Evolutionary conservation across 2,329 filamentous ascomycete species (phyloP), one percentile per base, ranked within the genome.

Genomic region (Colletotrichum lini): DNA sequence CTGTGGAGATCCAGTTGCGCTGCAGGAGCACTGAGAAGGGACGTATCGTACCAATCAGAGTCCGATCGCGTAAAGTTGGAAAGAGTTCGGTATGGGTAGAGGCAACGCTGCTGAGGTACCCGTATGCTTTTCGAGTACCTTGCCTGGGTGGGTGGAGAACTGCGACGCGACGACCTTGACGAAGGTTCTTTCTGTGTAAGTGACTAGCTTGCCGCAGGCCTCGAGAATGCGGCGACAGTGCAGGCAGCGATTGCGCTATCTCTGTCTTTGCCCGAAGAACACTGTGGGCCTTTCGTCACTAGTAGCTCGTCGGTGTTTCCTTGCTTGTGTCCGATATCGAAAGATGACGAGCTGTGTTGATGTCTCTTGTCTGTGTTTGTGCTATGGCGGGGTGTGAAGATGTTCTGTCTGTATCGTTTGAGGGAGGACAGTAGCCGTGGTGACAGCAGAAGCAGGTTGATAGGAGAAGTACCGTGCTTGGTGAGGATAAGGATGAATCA

Each of bases 11-110:
- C 66, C 65, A 67, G 62, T 59, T 69, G 75, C 65, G 53, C n/a
- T 60, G 69, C 70, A 70, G 54, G 70, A 72, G 49, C 62, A 47
- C 61, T 72, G 45, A 54, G 59, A 50, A 72, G 70, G 54, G 59
- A 71, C 68, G 69, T 78, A 79, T 79, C 79, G 76, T 78, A 68
- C 79, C 79, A 80, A 80, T 80, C 76, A 75, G 76, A 75, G 72
- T 58, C 65, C 63, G 77, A 79, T 78, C 78, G 79, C 78, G 78
- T 78, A 68, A 64, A 63, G 70, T 77, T 67, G 73, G 72, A 61
- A 62, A 72, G 66, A 30, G 57, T 62, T 70, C 49, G 65, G 65
- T 59, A 45, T 52, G 44, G 70, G 57, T 50, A 26, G 45, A 69
- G 47, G 66, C 54, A 65, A 60, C 56, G 45, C 66, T 57, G 45